Evolutionary conservation across 2,329 filamentous ascomycete species (phyloP).

Genomic region (Cryphonectria parasitica): DNA sequence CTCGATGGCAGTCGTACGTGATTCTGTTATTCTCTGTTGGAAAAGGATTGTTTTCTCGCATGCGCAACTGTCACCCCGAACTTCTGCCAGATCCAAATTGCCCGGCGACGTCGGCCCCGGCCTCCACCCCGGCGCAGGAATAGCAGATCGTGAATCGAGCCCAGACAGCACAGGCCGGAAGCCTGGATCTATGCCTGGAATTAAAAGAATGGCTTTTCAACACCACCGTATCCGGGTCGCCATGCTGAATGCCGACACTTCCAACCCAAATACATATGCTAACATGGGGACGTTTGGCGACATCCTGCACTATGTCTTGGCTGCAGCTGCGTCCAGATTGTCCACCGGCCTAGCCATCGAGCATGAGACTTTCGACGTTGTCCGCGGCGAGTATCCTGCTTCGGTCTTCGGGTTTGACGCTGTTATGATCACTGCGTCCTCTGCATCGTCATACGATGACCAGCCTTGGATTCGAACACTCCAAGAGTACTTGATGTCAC

Average conservation of each 20-base stretch:
- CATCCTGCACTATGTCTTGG: conserved; percentile 20
- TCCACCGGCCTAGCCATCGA: background rate
- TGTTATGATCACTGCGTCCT: conserved; percentile 22
- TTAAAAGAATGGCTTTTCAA: background rate
- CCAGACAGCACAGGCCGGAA: background rate
- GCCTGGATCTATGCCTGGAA: background rate
- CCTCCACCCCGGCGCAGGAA: background rate
- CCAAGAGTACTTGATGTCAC: conserved; percentile 9
- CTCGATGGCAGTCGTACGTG: background rate
- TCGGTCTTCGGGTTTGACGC: conserved; percentile 17
- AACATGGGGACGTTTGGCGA: conserved; percentile 23
- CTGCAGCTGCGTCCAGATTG: conserved; percentile 11
- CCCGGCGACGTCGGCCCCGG: background rate
- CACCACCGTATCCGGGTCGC: conserved; percentile 15
- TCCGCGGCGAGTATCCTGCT: conserved; percentile 19
- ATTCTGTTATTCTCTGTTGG: background rate
- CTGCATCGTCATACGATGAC: conserved; percentile 21
- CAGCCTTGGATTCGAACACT: conserved; percentile 15
- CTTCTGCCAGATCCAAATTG: background rate
- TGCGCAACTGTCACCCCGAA: background rate
- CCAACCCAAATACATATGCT: conserved; percentile 22
- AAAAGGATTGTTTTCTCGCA: background rate
- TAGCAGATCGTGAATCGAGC: background rate
- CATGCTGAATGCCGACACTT: conserved; percentile 27
- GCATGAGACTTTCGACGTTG: conserved; percentile 21